These are phyloP conservation scores for Myriosclerotinia scirpicola DNA, from an alignment of 2,329 filamentous ascomycete species.

Conservation along the genomic window DNA sequence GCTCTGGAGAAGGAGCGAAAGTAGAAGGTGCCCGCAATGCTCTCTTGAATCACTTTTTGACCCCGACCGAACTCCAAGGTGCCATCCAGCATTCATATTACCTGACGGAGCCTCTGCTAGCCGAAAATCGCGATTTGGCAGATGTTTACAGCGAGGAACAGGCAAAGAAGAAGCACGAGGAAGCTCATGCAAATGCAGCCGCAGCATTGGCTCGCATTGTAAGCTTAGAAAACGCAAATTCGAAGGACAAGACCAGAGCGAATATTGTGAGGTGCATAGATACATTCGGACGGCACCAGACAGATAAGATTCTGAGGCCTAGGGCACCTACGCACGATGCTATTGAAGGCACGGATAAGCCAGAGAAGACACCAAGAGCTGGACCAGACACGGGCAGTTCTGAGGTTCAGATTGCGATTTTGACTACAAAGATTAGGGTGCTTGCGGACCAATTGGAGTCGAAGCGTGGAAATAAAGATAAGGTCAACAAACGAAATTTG, in stretches of 20 bases:
- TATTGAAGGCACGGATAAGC: constrained; percentile 27
- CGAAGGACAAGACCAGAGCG: constrained; percentile 73
- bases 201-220: constrained; percentile 80
- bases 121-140: constrained; percentile 34
- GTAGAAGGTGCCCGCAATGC: constrained; percentile 49
- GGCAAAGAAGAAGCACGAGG: constrained; percentile 47
- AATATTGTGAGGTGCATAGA: constrained; percentile 85
- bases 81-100: constrained; percentile 67
- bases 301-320: constrained; percentile 66
- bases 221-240: constrained; percentile 71
- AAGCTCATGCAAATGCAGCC: constrained; percentile 64
- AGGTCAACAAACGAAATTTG: constrained; percentile 90
- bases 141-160: constrained; percentile 42
- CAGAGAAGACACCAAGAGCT: constrained; percentile 60
- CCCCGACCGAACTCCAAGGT: constrained; percentile 62
- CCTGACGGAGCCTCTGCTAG: constrained; percentile 59
- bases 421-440: constrained; percentile 89
- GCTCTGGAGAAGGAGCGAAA: constrained; percentile 48
- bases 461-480: constrained; percentile 75
- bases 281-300: constrained; percentile 87
- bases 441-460: constrained; percentile 70
- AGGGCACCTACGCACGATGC: constrained; percentile 33
- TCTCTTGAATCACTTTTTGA: constrained; percentile 76
- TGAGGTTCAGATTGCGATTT: constrained; percentile 95
- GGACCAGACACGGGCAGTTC: constrained; percentile 92